phyloP scores from a whole-genome alignment of 257 asterid genomes.

The Perilla frutescens region DNA sequence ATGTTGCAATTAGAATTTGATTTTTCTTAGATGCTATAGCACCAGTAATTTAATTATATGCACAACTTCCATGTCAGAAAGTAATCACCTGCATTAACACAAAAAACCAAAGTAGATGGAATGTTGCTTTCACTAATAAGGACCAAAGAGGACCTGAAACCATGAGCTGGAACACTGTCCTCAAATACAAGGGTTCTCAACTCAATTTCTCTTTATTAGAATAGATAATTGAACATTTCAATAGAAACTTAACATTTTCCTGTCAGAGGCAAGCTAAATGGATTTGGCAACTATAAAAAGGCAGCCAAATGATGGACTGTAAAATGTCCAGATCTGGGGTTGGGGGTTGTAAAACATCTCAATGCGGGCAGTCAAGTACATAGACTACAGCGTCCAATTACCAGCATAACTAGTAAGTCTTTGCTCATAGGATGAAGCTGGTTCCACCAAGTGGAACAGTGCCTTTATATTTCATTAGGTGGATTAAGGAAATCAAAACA shows the following conservation, averaged over 20 bases:
- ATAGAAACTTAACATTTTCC: too few species aligned
- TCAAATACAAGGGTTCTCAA: not conserved
- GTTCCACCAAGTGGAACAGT: not conserved
- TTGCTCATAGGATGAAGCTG: not conserved
- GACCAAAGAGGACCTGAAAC: not conserved
- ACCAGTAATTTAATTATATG: not conserved
- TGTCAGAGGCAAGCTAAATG: not conserved
- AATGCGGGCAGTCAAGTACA: not conserved
- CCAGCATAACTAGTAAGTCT: not conserved
- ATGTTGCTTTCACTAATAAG: not conserved
- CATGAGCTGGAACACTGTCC: not conserved
- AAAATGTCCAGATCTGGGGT: not conserved
- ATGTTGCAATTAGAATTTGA: not conserved
- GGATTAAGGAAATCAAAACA: not conserved
- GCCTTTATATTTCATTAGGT: not conserved
- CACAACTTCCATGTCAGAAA: slow-evolving; percentile 7
- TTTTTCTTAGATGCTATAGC: not conserved
- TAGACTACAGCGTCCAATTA: not conserved
- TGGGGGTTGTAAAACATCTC: slow-evolving; percentile 8
- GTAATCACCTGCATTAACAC: not conserved
- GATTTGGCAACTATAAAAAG: not conserved
- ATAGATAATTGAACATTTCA: not conserved
- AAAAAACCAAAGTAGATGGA: too few species aligned
- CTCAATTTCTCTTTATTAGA: not conserved
- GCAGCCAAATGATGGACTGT: not conserved